A percentile compares a stretch with the other conserved stretches of the same genome.
Evolutionary conservation across 257 asterid species (phyloP).

Genomic region (Solanum lycopersicoides): DNA sequence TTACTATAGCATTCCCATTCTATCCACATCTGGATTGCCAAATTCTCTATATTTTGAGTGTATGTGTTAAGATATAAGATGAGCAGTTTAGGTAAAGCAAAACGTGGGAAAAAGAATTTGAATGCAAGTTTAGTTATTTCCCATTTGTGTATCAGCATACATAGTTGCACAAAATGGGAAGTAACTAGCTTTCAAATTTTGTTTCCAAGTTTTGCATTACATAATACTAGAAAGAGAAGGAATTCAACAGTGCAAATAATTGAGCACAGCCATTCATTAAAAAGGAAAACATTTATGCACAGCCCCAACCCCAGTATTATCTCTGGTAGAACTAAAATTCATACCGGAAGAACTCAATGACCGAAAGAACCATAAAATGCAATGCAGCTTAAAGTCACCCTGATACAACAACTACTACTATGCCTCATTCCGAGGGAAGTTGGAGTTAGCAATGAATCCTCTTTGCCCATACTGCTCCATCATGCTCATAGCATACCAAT

Average conservation of each 20-base stretch:
- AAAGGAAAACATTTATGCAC: neutral
- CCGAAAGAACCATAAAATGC: neutral
- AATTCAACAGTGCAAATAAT: neutral
- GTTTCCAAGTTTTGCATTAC: neutral
- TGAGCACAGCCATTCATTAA: neutral
- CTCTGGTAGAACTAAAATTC: neutral
- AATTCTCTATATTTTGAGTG: neutral
- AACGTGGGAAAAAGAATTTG: neutral
- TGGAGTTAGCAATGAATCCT: neutral
- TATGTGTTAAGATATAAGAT: neutral
- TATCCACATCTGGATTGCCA: neutral
- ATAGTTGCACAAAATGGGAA: neutral
- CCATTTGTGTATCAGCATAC: neutral
- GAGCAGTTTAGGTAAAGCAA: neutral
- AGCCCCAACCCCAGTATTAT: neutral
- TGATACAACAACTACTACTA: neutral
- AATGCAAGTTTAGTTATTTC: neutral
- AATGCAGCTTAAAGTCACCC: neutral
- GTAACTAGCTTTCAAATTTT: neutral
- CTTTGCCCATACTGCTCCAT: neutral
- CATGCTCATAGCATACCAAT: neutral
- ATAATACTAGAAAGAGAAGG: neutral
- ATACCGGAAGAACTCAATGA: neutral
- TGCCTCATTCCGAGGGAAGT: neutral
- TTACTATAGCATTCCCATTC: neutral